Base-by-base conservation (phyloP, 2,329 filamentous ascomycete genomes). In the Tetracladium maxilliforme region DNA sequence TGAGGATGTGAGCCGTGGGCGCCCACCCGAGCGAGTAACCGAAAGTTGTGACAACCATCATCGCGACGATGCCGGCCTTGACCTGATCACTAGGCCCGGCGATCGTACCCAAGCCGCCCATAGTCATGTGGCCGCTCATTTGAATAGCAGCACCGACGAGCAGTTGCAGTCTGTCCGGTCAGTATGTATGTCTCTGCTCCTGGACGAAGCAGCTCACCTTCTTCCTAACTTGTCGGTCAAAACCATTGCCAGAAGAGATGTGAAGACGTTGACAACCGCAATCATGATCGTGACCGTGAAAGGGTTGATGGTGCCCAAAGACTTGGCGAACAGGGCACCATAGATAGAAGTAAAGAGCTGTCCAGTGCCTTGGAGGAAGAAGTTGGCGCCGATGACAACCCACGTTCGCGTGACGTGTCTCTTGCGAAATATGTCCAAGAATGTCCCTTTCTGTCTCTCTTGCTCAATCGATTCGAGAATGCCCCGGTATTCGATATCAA, bases 51-150 rank as follows among this genome's bases (percentile, higher is more conserved):
- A 55, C 18, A 11, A 37, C 40, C 19, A 46, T 33, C 34, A 46
- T 45, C 13, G 45, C 43, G 7, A 52, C 39, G 13, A 53, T 44
- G 7, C 36, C 41, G 7, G 33, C 30, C 11, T 40, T 43, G 19
- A 35, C 28, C 18, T 20, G 13, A 7, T 32, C 12, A 7, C 30
- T 26, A 1, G 33, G 35, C 2, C 37, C 27, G 7, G 33, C 26
- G 7, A 22, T 21, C 1, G 43, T 42, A 10, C 49, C 51, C 7
- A 54, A 35, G 3, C 41, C 48, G 13, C 46, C 51, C 48, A 54
- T 52, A 6, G 44, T 42, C 12, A 52, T 37, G 3, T 51, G 35
- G 5, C 36, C 36, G 5, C 30, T 30, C 2, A 39, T 34, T 23
- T 52, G 49, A 8, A 51, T 21, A 9, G 29, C 22, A 1, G 39